Base-by-base conservation (phyloP, 768 basidiomycete species). In the Neoboletus magnificus region DNA sequence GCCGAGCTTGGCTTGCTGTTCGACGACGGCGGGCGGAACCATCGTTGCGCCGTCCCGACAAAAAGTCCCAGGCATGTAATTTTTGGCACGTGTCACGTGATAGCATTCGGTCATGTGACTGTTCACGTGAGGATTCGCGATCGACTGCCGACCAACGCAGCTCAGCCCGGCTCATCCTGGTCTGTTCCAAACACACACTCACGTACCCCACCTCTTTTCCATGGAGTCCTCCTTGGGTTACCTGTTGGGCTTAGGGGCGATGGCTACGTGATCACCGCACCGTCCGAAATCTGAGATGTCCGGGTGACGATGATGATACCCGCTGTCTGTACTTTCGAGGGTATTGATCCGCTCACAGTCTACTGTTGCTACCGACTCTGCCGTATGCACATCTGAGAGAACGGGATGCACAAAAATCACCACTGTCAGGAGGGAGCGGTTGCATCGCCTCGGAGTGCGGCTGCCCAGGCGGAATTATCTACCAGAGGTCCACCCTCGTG, bases 1-100 rank as follows among this genome's bases (percentile, higher is more conserved):
- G 29, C 59, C 64, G 0, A 68, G 67, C 47, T 66, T 59, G 50
- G 60, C 58, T 43, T 66, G 65, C 30, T 62, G 65, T 43, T 57
- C 56, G 48, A 32, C 57, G 11, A 62, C 35, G 30, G 50, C 40
- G 3, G 54, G 18, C 5, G 55, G 55, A 13, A 56, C 0, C 64
- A 66, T 66, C 40, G 41, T 55, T 54, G 48, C 52, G 16, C 20
- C 22, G 2, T 20, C 13, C 5, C 4, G 13, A 13, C 7, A n/a
- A 42, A n/a, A 3, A 4, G 5, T 6, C 11, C 1, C 16, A 20
- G 4, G 15, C 7, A 12, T 12, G 9, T 5, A 8, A 18, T 10
- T n/a, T n/a, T n/a, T n/a, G 6, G 33, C 0, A 1, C 8, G 2
- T 5, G 10, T 51, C 57, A 59, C 47, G 48, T 54, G 48, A 22